phyloP scores from a whole-genome alignment of 2,329 filamentous ascomycete species.

The Colletotrichum chrysophilum region DNA sequence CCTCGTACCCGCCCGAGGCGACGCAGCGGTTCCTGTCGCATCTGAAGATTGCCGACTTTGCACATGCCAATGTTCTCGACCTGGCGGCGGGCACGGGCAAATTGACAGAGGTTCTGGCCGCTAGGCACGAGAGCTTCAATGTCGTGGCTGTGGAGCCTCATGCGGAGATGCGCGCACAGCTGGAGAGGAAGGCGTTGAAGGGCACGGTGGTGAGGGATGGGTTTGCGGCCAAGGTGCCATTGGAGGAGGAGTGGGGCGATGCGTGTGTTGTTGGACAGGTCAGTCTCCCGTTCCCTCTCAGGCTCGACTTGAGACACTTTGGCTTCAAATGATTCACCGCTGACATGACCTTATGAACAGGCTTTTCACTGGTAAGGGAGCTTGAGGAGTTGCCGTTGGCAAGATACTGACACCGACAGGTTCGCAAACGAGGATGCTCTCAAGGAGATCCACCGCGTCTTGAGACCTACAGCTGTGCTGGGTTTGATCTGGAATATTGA shows the following conservation, averaged over 20 bases:
- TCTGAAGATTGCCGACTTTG: conserved; percentile 53
- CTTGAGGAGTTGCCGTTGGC: not conserved
- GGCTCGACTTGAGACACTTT: not conserved
- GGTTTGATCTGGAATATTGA: conserved; percentile 79
- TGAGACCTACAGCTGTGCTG: conserved; percentile 64
- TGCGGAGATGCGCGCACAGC: conserved; percentile 65
- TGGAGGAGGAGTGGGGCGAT: conserved; percentile 65
- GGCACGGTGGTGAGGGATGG: conserved; percentile 63
- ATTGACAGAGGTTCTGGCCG: conserved; percentile 68
- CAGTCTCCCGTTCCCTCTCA: not conserved
- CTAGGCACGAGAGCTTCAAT: conserved; percentile 62
- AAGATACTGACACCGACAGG: conserved; percentile 44
- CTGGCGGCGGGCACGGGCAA: conserved; percentile 74
- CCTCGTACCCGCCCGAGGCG: conserved; percentile 66
- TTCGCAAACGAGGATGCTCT: conserved; percentile 70
- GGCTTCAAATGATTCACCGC: not conserved
- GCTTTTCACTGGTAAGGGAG: conserved; percentile 64
- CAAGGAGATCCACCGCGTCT: conserved; percentile 68
- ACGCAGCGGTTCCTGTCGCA: conserved; percentile 62
- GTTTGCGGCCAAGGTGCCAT: conserved; percentile 60
- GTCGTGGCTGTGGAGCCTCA: conserved; percentile 71
- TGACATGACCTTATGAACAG: conserved; percentile 28
- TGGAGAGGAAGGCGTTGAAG: conserved; percentile 61
- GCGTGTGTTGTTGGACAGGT: conserved; percentile 73
- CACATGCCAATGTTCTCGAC: conserved; percentile 61